A percentile compares a stretch with the other conserved stretches of the same genome.
Evolutionary conservation across 345 rosid genomes (phyloP).

Genomic region (Corymbia maculata): DNA sequence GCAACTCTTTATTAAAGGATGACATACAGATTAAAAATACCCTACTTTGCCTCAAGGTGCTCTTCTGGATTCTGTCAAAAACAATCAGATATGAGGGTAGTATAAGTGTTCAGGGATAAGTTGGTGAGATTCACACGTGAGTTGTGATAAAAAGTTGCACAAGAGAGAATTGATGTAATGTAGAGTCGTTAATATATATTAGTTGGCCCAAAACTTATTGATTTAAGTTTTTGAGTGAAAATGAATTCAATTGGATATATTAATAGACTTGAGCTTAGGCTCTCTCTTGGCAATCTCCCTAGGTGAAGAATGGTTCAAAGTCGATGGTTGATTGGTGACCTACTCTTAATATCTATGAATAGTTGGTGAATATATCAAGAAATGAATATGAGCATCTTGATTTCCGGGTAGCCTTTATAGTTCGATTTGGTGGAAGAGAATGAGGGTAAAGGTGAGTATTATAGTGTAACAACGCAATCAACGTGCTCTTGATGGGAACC

Average conservation of each 20-base stretch:
- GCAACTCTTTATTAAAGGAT: background rate
- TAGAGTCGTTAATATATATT: background rate
- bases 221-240: background rate
- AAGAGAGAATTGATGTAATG: rapidly evolving
- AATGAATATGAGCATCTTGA: background rate
- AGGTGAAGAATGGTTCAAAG: background rate
- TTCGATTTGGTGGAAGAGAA: background rate
- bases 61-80: background rate
- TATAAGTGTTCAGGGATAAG: background rate
- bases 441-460: background rate
- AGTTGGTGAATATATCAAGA: background rate
- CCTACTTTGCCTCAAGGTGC: background rate
- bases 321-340: too few species aligned
- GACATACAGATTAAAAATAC: background rate
- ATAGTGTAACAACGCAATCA: background rate
- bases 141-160: background rate
- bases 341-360: background rate
- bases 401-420: background rate
- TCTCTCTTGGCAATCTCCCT: background rate
- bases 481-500: background rate
- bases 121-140: background rate
- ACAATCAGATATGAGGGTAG: background rate
- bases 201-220: background rate
- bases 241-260: background rate
- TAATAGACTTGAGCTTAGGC: rapidly evolving